Base-by-base conservation (phyloP, 192 early-diverging fungal species). In the Chytriomyces confervae region DNA sequence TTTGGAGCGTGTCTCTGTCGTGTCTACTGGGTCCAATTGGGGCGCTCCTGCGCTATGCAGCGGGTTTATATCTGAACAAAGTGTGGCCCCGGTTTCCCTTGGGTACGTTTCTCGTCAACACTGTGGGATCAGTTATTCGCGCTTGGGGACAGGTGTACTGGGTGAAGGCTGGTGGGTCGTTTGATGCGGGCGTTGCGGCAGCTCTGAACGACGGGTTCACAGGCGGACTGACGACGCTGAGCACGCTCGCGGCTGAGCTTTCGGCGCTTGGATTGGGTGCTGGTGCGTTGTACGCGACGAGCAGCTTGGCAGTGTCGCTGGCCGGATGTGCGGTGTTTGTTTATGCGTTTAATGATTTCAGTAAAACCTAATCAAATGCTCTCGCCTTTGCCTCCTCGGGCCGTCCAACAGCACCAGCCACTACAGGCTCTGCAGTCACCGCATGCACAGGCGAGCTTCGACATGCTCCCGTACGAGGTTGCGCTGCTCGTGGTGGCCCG, bases 171-270 rank as follows among this genome's bases (percentile, higher is more conserved):
- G 20, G 1, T 5, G 43, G 67, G 16, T 18, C 36, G 1, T 9
- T 44, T 1, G 44, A 10, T 10, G 46, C 46, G 27, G 67, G 24
- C 13, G 16, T 65, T 23, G 47, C 50, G 29, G 48, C 5, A 2
- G 74, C 46, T n/a, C 20, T 76, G 27, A 62, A 62, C 23, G 74
- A 76, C 29, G 74, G 74, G 48, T 76, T 76, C 48, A 66, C 63
- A 3, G 74, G 74, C 6, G 74, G 62, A n/a, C 36, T 76, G 18
- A 66, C 74, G 46, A 76, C 74, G 11, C 50, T 76, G 49, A 61
- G 51, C 23, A 76, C 74, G 46, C 50, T 76, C 49, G 74, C 74
- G 23, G 66, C 24, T 49, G 74, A 76, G 74, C 24, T 76, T 7
- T 23, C 64, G 3, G 5, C 5, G 43, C 16, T 74, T 27, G n/a